phyloP scores from a whole-genome alignment of 1,284 basidiomycete genomes.

The Ustilago hordei region DNA sequence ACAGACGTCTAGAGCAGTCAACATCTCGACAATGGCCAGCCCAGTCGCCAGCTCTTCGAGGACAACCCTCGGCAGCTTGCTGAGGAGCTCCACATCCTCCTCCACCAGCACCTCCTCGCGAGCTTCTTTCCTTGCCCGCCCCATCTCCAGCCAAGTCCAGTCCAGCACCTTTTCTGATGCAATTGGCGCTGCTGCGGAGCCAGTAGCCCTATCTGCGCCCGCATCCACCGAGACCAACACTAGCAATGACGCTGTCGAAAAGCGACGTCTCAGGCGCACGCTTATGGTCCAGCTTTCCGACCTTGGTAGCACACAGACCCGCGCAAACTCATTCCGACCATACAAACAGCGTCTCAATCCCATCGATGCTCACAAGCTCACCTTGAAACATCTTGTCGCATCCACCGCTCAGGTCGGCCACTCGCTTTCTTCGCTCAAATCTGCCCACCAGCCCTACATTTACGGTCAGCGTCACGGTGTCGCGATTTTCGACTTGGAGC shows the following conservation, averaged over 20 bases:
- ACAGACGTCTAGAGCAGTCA: background rate
- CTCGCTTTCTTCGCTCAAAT: constrained; percentile 82
- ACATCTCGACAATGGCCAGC: constrained; percentile 42
- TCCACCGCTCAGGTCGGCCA: constrained; percentile 95
- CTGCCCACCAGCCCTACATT: constrained; percentile 90
- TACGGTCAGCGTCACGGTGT: constrained; percentile 91
- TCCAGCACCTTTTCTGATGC: constrained; percentile 13
- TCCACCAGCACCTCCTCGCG: constrained; percentile 8
- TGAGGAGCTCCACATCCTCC: constrained; percentile 26
- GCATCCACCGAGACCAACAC: constrained; percentile 15
- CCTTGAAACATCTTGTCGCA: constrained; percentile 89
- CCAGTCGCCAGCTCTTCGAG: constrained; percentile 53
- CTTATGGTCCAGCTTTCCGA: constrained; percentile 76
- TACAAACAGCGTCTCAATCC: constrained; percentile 80
- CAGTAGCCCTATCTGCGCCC: background rate
- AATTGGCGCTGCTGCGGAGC: constrained; percentile 11
- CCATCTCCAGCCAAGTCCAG: constrained; percentile 21
- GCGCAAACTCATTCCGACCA: constrained; percentile 79
- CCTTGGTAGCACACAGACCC: constrained; percentile 82
- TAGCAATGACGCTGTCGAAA: constrained; percentile 29
- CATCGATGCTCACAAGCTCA: constrained; percentile 76
- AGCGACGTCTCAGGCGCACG: constrained; percentile 49
- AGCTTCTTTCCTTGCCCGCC: constrained; percentile 11
- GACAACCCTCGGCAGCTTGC: constrained; percentile 38
- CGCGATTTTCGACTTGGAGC: constrained; percentile 94